Percentiles rank a stretch among this genome's conserved stretches.
phyloP scores from a whole-genome alignment of 2,329 filamentous ascomycete genomes.

The Exophiala xenobiotica region DNA sequence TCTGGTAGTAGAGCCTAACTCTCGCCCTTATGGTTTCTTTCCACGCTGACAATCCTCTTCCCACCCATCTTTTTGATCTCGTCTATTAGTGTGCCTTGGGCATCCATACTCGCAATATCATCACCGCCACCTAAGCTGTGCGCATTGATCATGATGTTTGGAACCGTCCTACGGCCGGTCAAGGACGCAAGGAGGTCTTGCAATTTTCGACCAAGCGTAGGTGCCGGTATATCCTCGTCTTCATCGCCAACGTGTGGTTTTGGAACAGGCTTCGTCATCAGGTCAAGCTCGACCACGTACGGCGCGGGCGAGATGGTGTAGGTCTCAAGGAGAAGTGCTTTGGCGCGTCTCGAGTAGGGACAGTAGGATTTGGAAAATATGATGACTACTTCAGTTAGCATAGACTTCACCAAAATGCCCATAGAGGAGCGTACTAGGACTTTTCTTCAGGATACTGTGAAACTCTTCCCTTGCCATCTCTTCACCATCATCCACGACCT shows the following conservation, averaged over 20 bases:
- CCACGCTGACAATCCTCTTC: slow-evolving; percentile 54
- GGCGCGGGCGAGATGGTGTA: slow-evolving; percentile 82
- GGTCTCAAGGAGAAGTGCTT: slow-evolving; percentile 76
- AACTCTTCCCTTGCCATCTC: slow-evolving; percentile 69
- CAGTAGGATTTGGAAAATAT: slow-evolving; percentile 97
- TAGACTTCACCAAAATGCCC: neutral
- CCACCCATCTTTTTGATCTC: slow-evolving; percentile 74
- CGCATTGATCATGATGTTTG: slow-evolving; percentile 86
- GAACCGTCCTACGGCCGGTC: slow-evolving; percentile 82
- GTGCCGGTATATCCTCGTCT: slow-evolving; percentile 15
- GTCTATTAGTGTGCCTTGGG: slow-evolving; percentile 63
- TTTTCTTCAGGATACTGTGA: slow-evolving; percentile 78
- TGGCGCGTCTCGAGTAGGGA: slow-evolving; percentile 80
- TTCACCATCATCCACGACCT: slow-evolving; percentile 48
- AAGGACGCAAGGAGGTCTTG: slow-evolving; percentile 70
- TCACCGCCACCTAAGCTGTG: slow-evolving; percentile 88
- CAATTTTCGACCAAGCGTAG: slow-evolving; percentile 65
- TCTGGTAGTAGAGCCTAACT: no score
- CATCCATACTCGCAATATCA: slow-evolving; percentile 72
- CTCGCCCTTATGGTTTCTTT: slow-evolving; percentile 12
- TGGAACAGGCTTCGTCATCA: slow-evolving; percentile 51
- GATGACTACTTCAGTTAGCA: slow-evolving; percentile 61
- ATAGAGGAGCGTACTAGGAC: slow-evolving; percentile 64
- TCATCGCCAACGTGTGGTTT: slow-evolving; percentile 16
- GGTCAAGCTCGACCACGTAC: slow-evolving; percentile 86